Conservation (phyloP, 202 grass and related monocot genomes). For the Brachypodium distachyon region DNA sequence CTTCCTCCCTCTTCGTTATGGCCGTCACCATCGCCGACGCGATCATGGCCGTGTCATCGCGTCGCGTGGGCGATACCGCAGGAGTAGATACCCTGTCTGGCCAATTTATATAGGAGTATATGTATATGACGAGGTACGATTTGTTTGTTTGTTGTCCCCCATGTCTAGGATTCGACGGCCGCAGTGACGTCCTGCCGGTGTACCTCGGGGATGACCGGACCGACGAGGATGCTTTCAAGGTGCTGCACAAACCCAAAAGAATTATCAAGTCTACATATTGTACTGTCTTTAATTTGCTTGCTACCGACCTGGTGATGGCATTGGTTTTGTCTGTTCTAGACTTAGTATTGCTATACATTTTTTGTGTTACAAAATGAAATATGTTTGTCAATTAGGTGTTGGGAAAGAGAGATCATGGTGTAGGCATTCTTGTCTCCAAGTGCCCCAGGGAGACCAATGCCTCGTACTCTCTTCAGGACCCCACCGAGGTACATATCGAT, state of each 20-base stretch:
- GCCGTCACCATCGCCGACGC: neutral
- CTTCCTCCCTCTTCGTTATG: neutral
- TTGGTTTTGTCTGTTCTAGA: neutral
- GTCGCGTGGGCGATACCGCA: neutral
- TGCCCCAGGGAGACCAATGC: slow-evolving; percentile 44
- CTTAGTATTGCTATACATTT: too few species aligned
- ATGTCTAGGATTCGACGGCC: slow-evolving; percentile 40
- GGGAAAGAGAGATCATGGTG: slow-evolving; percentile 33
- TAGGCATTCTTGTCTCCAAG: slow-evolving; percentile 56
- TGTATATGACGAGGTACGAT: too few species aligned
- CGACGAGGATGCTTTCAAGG: slow-evolving; percentile 73
- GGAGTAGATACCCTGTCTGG: too few species aligned
- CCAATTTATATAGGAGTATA: too few species aligned
- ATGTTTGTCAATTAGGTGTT: slow-evolving; percentile 29
- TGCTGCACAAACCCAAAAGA: slow-evolving; percentile 32
- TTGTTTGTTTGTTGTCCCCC: neutral
- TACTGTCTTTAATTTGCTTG: too few species aligned
- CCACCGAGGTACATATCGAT: slow-evolving; percentile 28
- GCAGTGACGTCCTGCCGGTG: slow-evolving; percentile 43
- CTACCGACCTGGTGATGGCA: neutral
- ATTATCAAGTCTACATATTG: too few species aligned
- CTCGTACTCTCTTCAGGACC: slow-evolving; percentile 49
- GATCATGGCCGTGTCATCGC: neutral
- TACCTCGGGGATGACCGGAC: slow-evolving; percentile 60
- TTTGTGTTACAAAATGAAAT: too few species aligned